phyloP scores from a whole-genome alignment of 2,329 filamentous ascomycete species.

The Pseudocercospora cruenta region DNA sequence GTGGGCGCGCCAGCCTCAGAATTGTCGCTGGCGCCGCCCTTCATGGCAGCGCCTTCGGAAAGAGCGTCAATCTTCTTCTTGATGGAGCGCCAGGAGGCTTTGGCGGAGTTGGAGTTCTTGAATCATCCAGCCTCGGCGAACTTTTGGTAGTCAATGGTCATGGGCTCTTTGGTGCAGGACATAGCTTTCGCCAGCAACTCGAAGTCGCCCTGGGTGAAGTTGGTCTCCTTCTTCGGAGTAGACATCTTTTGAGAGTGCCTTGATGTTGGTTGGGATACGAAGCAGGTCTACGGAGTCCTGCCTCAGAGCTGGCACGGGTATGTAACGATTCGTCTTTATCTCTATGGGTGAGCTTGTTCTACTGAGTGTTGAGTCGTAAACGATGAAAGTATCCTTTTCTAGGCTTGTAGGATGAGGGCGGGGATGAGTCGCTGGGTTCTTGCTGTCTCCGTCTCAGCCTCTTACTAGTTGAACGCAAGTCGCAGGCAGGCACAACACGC shows the following conservation, averaged over 20 bases:
- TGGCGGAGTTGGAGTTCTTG: conserved; percentile 36
- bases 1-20: not conserved
- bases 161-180: conserved; percentile 22
- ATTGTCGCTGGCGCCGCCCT: not conserved
- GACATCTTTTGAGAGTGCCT: not conserved
- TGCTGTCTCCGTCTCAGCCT: too few relatives aligned
- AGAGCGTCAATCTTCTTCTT: conserved; percentile 44
- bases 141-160: conserved; percentile 42
- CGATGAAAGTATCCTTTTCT: too few relatives aligned
- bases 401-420: too few relatives aligned
- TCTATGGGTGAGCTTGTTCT: too few relatives aligned
- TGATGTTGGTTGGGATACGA: not conserved
- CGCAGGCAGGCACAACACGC: too few relatives aligned
- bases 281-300: not conserved
- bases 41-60: not conserved
- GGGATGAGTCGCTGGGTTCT: too few relatives aligned
- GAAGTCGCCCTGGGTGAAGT: conserved; percentile 26
- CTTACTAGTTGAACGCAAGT: too few relatives aligned
- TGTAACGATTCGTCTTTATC: too few relatives aligned
- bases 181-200: conserved; percentile 25
- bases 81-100: conserved; percentile 29
- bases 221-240: conserved; percentile 6
- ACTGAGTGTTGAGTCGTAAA: too few relatives aligned
- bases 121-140: conserved; percentile 43
- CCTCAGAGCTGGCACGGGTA: too few relatives aligned